phyloP scores from a whole-genome alignment of 1,284 basidiomycete genomes.

The Cerrena zonata region DNA sequence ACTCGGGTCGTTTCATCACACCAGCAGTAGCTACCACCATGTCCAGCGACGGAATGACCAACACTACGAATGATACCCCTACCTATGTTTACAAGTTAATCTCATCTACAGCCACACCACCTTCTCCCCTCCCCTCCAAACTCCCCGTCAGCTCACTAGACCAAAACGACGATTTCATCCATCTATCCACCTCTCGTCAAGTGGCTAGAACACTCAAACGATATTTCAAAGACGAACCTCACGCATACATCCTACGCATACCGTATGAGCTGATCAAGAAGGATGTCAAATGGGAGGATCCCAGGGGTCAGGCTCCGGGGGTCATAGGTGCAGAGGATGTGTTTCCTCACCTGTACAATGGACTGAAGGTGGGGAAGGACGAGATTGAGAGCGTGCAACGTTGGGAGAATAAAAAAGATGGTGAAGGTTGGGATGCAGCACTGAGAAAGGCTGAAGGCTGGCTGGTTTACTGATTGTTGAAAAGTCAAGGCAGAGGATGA shows the following conservation, averaged over 20 bases:
- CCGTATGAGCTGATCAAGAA: conserved; percentile 32
- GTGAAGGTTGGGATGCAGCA: conserved; percentile 26
- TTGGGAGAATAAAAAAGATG: conserved; percentile 16
- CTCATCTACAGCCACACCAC: conserved; percentile 31
- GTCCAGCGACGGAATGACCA: too few species aligned
- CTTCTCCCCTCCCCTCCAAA: conserved; percentile 27
- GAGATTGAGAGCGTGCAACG: conserved; percentile 23
- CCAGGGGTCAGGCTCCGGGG: conserved; percentile 37
- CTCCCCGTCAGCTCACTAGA: conserved; percentile 39
- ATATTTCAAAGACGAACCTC: conserved; percentile 43
- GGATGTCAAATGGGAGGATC: conserved; percentile 44
- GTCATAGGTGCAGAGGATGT: conserved; percentile 39
- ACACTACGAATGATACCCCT: conserved; percentile 17
- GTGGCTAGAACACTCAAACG: conserved; percentile 45
- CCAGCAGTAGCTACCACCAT: too few species aligned
- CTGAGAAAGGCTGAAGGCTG: conserved; percentile 19
- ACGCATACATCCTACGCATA: conserved; percentile 46
- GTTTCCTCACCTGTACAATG: conserved; percentile 53
- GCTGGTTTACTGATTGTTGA: conserved; percentile 17
- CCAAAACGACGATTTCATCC: conserved; percentile 46
- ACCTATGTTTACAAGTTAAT: conserved; percentile 51
- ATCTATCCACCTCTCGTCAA: conserved; percentile 56
- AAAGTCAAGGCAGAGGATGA: neutral
- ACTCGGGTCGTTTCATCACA: too few species aligned
- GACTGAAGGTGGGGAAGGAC: conserved; percentile 23